These are phyloP conservation scores for Aleurites moluccanus DNA, from an alignment of 441 rosid species.

Conservation along the genomic window DNA sequence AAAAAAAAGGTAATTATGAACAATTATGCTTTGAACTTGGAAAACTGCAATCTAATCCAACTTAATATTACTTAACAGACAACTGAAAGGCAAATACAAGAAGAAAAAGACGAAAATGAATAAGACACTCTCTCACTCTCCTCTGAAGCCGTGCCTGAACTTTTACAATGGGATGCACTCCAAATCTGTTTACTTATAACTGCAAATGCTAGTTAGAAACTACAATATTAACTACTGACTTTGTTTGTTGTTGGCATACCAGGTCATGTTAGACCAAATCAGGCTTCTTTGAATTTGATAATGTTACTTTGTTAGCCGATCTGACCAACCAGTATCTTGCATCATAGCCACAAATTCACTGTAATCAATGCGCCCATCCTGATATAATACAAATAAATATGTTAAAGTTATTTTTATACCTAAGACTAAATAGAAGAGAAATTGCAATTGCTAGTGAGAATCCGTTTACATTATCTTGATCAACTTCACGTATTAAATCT, in stretches of 20 bases:
- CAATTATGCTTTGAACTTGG: neutral
- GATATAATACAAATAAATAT: constrained; percentile 9
- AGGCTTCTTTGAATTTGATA: constrained; percentile 28
- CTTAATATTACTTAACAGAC: constrained; percentile 20
- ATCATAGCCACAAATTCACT: constrained; percentile 94
- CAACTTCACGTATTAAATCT: constrained; percentile 76
- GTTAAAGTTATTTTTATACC: neutral
- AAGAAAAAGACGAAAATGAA: constrained; percentile 20
- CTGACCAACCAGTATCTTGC: constrained; percentile 60
- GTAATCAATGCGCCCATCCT: constrained; percentile 97
- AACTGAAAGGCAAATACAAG: constrained; percentile 22
- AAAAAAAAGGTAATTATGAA: constrained; percentile 17
- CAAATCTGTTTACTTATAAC: constrained; percentile 7
- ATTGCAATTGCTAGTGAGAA: neutral
- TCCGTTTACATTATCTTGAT: constrained; percentile 69
- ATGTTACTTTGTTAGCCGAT: constrained; percentile 9
- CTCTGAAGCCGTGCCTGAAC: constrained; percentile 30
- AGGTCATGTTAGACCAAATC: neutral
- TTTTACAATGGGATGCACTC: constrained; percentile 24
- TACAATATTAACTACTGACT: constrained; percentile 12
- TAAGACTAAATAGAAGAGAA: constrained; percentile 4
- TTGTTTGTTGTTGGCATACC: constrained; percentile 15
- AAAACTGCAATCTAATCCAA: constrained; percentile 25
- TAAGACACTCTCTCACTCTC: constrained; percentile 5
- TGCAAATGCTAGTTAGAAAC: constrained; percentile 7